Evolutionary conservation across 2,329 filamentous ascomycete species (phyloP).

Genomic region (Saccharata proteae): DNA sequence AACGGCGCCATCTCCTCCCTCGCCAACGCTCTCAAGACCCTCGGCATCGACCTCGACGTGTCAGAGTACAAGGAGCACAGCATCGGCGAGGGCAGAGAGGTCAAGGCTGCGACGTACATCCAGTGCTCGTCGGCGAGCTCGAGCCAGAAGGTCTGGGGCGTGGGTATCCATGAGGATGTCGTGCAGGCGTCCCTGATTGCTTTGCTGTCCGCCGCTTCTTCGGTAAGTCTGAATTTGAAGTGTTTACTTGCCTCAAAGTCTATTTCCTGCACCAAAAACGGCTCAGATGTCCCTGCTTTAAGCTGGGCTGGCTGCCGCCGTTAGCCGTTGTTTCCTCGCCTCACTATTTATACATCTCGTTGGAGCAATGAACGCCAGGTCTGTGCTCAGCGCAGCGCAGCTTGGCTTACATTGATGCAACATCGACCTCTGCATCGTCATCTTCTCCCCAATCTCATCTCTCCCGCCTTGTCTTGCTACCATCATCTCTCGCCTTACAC

Average conservation of each 20-base stretch:
- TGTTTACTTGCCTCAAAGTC: too few species aligned
- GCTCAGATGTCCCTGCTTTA: neutral
- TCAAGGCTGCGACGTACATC: conserved; percentile 92
- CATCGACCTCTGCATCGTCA: too few species aligned
- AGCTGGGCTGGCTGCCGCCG: too few species aligned
- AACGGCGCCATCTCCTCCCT: conserved; percentile 86
- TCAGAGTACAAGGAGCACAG: conserved; percentile 94
- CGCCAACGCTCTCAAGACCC: conserved; percentile 62
- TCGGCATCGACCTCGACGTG: conserved; percentile 83
- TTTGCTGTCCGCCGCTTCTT: conserved; percentile 71
- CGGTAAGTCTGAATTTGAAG: conserved; percentile 51
- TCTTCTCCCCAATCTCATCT: too few species aligned
- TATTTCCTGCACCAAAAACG: neutral
- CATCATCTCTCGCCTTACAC: too few species aligned
- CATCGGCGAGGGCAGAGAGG: conserved; percentile 66
- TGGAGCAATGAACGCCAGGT: too few species aligned
- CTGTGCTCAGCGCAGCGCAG: too few species aligned
- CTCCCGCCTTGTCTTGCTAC: too few species aligned
- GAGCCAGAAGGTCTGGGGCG: conserved; percentile 70
- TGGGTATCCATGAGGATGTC: conserved; percentile 85
- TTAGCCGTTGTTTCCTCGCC: conserved; percentile 1
- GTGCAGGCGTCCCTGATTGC: conserved; percentile 83
- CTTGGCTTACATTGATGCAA: too few species aligned
- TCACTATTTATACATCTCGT: neutral
- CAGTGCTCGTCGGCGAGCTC: conserved; percentile 64